Percentiles rank a stretch among this genome's conserved stretches.
Evolutionary conservation across 2,329 filamentous ascomycete species (phyloP).

Genomic region (Epichloe uncinata): DNA sequence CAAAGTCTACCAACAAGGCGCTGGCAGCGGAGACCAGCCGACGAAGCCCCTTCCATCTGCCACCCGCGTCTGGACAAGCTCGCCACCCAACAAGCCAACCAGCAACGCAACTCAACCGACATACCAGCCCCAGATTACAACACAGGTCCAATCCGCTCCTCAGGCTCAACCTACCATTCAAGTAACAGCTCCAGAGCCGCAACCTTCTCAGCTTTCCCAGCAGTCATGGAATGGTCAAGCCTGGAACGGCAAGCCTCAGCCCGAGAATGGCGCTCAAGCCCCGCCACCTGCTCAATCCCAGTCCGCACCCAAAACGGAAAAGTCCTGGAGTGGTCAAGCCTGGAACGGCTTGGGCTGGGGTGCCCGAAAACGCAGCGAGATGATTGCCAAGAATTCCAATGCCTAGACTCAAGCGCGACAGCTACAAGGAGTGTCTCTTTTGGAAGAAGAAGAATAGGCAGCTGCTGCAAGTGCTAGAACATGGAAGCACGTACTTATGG

Average conservation of each 20-base stretch:
- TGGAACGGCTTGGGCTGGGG: conserved; percentile 4
- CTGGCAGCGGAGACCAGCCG: too few species aligned
- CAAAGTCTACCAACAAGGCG: too few species aligned
- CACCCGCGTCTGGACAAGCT: too few species aligned
- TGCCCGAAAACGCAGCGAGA: background rate
- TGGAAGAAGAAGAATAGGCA: background rate
- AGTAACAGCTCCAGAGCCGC: background rate
- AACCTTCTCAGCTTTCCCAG: background rate
- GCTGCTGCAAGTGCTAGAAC: too few species aligned
- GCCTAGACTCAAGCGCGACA: background rate
- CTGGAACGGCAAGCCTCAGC: conserved; percentile 1
- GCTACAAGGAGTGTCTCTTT: background rate
- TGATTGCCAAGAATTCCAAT: background rate
- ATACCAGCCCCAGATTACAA: too few species aligned
- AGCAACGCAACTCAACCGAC: too few species aligned
- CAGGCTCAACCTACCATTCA: background rate
- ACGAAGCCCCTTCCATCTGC: too few species aligned
- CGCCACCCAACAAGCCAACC: too few species aligned
- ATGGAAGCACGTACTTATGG: too few species aligned
- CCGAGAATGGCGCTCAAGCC: background rate
- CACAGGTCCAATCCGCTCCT: background rate
- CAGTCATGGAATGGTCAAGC: background rate
- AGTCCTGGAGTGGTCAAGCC: conserved; percentile 3
- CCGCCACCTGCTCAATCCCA: background rate
- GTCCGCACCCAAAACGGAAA: background rate